Base-by-base conservation (phyloP, 2,329 filamentous ascomycete genomes). In the Aspergillus sp. region DNA sequence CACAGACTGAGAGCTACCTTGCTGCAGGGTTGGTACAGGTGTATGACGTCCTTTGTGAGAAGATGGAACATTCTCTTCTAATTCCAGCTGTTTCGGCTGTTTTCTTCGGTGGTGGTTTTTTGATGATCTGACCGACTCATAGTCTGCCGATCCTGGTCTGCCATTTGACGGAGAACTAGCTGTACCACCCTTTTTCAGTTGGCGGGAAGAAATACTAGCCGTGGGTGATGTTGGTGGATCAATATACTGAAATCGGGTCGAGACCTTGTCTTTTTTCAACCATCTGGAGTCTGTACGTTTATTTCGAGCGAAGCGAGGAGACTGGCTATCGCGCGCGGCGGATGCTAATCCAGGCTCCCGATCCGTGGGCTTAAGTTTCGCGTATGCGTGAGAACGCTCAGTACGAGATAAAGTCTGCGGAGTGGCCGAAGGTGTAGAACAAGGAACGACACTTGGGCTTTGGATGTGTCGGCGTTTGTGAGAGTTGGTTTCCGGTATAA, bases 221-320 rank as follows among this genome's bases (percentile, higher is more conserved):
- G 72, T 72, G 13, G 73, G 73, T 3, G 73, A 74, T 20, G 68
- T 73, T 17, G 73, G 73, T 6, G 71, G 71, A n/a, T 75, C 69
- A 17, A 72, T 62, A 24, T 65, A 63, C n/a, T 59, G 61, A 36
- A 72, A 73, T 15, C 65, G 62, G 55, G 65, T 65, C 11, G 59
- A 62, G 18, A 59, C 66, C 9, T 64, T 60, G 34, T 68, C 70
- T 55, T 68, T 72, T 55, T 62, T 72, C 48, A 74, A 48, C 71
- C 71, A 73, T 5, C 60, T 55, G 13, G 45, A 48, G 20, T 62
- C 55, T 9, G 56, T 34, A 13, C 52, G 48, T 15, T 41, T 56
- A n/a, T 53, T 4, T 17, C 22, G 51, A 22, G 12, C 53, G 44
- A 24, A 57, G 51, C 17, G 34, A 26, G 30, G 51, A 53, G 32